Conservation (phyloP, 306 rosid genomes). For the Cicer judaicum region DNA sequence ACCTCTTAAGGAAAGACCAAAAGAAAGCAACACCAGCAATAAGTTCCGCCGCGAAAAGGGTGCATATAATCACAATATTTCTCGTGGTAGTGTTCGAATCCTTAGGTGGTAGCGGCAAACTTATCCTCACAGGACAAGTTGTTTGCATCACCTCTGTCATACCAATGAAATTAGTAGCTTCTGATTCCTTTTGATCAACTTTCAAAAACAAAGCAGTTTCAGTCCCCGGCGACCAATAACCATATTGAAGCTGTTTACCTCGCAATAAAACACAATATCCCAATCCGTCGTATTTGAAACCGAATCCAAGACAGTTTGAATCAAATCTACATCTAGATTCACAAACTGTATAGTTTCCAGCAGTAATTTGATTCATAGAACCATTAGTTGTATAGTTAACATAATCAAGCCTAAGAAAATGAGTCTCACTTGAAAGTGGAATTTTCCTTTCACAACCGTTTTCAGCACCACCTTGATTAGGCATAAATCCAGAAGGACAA, state of each 20-base stretch:
- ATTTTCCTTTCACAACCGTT: slow-evolving; percentile 60
- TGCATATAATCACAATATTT: slow-evolving; percentile 67
- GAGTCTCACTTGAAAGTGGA: slow-evolving; percentile 33
- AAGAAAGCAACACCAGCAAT: slow-evolving; percentile 76
- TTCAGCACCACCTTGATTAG: slow-evolving; percentile 15
- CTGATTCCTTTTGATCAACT: slow-evolving; percentile 58
- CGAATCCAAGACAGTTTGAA: slow-evolving; percentile 58
- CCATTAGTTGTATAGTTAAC: slow-evolving; percentile 60
- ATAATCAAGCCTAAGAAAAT: slow-evolving; percentile 68
- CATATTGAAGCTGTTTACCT: slow-evolving; percentile 49
- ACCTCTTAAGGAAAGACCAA: slow-evolving; percentile 82
- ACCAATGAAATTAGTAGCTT: slow-evolving; percentile 62
- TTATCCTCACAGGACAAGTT: slow-evolving; percentile 73
- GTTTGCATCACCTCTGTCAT: slow-evolving; percentile 71
- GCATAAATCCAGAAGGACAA: slow-evolving; percentile 72
- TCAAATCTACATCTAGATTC: slow-evolving; percentile 49
- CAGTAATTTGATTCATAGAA: neutral
- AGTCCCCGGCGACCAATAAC: slow-evolving; percentile 81
- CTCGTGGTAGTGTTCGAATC: slow-evolving; percentile 68
- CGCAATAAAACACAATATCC: slow-evolving; percentile 51
- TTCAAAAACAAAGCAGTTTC: slow-evolving; percentile 63
- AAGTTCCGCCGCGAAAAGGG: slow-evolving; percentile 75
- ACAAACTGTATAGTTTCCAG: slow-evolving; percentile 53
- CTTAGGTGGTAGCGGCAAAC: slow-evolving; percentile 68
- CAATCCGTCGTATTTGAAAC: slow-evolving; percentile 66